These are phyloP conservation scores for Pythium apleroticum DNA, from an alignment of 352 stramenopile genomes.

Conservation along the genomic window DNA sequence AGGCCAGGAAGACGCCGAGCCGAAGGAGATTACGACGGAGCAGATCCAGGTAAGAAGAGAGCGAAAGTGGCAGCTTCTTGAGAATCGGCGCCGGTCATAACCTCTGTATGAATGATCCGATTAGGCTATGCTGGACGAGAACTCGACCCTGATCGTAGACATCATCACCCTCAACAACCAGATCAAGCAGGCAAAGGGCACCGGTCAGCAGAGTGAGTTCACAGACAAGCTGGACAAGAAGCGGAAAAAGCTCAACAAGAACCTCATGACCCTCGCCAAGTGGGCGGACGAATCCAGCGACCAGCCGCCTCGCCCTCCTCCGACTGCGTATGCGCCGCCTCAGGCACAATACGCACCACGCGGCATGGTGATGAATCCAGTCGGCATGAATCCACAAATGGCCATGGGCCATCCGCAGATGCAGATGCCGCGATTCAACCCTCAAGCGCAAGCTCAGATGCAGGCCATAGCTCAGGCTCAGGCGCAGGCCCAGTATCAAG, in stretches of 20 bases:
- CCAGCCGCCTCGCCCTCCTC: conserved; percentile 47
- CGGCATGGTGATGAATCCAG: conserved; percentile 38
- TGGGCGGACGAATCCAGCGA: conserved; percentile 86
- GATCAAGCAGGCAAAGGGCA: conserved; percentile 85
- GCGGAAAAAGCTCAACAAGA: conserved; percentile 88
- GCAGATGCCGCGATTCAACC: conserved; percentile 36
- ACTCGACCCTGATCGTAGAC: conserved; percentile 84
- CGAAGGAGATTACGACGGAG: conserved; percentile 77
- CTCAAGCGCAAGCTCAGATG: conserved; percentile 32
- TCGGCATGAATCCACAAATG: conserved; percentile 27
- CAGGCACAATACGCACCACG: conserved; percentile 33
- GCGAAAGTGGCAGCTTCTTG: not conserved
- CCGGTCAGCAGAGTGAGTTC: conserved; percentile 67
- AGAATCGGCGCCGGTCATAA: too few species aligned
- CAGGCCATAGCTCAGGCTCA: conserved; percentile 55
- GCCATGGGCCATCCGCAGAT: conserved; percentile 34
- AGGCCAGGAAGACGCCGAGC: conserved; percentile 39
- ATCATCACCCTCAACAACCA: conserved; percentile 89
- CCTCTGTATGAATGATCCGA: not conserved
- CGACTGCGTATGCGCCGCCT: conserved; percentile 28
- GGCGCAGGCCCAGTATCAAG: conserved; percentile 65
- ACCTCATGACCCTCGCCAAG: conserved; percentile 88
- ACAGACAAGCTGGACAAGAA: conserved; percentile 89
- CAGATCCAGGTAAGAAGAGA: conserved; percentile 66
- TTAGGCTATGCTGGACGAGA: conserved; percentile 86